Evolutionary conservation across 2,329 filamentous ascomycete species (phyloP).

Genomic region (Penicillium crustosum): DNA sequence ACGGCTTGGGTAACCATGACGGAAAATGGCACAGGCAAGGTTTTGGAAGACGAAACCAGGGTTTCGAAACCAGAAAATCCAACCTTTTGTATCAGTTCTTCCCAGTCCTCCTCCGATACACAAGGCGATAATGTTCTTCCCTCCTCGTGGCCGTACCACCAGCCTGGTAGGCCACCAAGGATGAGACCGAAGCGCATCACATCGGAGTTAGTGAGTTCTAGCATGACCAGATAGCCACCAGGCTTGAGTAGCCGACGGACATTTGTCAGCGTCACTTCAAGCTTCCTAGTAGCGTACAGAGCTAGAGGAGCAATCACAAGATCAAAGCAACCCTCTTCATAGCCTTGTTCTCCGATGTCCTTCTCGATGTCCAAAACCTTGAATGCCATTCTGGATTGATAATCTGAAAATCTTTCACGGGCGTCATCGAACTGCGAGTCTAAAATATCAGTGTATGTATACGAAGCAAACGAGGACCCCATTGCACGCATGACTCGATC

Average conservation of each 20-base stretch:
- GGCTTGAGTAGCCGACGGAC: constrained; percentile 44
- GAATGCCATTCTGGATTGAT: constrained; percentile 35
- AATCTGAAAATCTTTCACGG: constrained; percentile 28
- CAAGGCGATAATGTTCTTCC: constrained; percentile 30
- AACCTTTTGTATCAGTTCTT: constrained; percentile 27
- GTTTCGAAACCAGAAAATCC: constrained; percentile 37
- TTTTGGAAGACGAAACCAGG: background rate
- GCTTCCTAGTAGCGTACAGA: constrained; percentile 30
- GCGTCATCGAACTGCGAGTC: constrained; percentile 44
- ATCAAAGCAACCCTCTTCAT: constrained; percentile 36
- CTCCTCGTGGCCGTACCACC: constrained; percentile 36
- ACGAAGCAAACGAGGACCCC: constrained; percentile 34
- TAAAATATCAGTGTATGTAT: constrained; percentile 51
- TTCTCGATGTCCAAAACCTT: constrained; percentile 38
- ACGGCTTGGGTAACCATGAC: constrained; percentile 38
- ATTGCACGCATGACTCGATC: constrained; percentile 13
- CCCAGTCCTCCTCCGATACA: constrained; percentile 33
- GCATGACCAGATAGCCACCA: constrained; percentile 49
- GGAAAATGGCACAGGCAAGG: constrained; percentile 16
- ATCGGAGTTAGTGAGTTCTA: constrained; percentile 39
- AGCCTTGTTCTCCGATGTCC: constrained; percentile 37
- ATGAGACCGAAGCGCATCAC: constrained; percentile 27
- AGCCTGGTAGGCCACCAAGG: constrained; percentile 36
- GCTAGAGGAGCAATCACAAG: constrained; percentile 41
- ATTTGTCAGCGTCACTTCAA: constrained; percentile 29